These are phyloP conservation scores for Neodidymelliopsis sp. DNA, from an alignment of 2,329 filamentous ascomycete genomes.

Conservation along the genomic window DNA sequence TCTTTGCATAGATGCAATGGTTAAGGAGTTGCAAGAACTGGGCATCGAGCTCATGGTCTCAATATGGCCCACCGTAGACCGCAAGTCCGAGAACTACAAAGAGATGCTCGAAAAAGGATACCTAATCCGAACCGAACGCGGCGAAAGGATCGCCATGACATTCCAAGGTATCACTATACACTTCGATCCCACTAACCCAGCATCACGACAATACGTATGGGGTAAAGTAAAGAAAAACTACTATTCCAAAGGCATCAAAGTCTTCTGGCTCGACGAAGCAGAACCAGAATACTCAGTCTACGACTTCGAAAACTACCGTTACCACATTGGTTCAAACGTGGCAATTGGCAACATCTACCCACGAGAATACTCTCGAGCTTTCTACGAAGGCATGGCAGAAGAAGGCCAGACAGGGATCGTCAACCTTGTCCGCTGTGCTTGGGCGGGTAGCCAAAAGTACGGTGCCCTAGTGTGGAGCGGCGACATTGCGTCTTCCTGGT, in stretches of 20 bases:
- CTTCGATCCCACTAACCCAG: slow-evolving; percentile 70
- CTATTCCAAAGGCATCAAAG: slow-evolving; percentile 66
- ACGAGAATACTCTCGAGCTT: slow-evolving; percentile 63
- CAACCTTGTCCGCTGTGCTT: slow-evolving; percentile 65
- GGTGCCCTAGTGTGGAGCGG: slow-evolving; percentile 72
- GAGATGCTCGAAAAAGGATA: slow-evolving; percentile 69
- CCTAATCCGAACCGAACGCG: slow-evolving; percentile 68
- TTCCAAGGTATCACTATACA: slow-evolving; percentile 66
- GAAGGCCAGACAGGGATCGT: slow-evolving; percentile 65
- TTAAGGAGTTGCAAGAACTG: slow-evolving; percentile 65
- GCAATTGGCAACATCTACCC: slow-evolving; percentile 69
- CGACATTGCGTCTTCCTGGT: slow-evolving; percentile 71
- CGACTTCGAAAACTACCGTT: slow-evolving; percentile 72
- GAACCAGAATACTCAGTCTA: slow-evolving; percentile 71
- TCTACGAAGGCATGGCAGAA: slow-evolving; percentile 65
- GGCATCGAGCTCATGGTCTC: slow-evolving; percentile 73
- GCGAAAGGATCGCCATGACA: slow-evolving; percentile 65
- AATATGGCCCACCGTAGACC: slow-evolving; percentile 73
- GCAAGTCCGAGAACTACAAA: slow-evolving; percentile 64
- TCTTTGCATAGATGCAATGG: slow-evolving; percentile 61
- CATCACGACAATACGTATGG: slow-evolving; percentile 67
- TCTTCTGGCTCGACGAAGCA: slow-evolving; percentile 75
- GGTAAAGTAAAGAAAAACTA: slow-evolving; percentile 66
- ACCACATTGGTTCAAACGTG: slow-evolving; percentile 62
- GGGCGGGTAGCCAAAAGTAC: slow-evolving; percentile 68